phyloP scores from a whole-genome alignment of 352 stramenopile genomes.

The Globisporangium lucens region DNA sequence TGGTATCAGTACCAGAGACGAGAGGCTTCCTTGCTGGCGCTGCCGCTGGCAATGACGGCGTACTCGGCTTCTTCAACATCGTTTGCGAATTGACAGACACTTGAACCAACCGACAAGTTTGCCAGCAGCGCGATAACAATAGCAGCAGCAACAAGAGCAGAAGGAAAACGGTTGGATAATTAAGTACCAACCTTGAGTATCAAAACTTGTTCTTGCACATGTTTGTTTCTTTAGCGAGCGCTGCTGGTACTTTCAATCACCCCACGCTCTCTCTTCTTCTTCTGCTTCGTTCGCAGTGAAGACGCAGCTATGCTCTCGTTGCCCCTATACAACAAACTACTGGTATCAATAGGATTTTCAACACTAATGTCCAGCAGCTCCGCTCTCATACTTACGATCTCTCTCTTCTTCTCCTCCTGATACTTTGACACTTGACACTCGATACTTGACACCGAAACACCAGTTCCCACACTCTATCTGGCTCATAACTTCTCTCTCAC shows the following conservation, averaged over 20 bases:
- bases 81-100: background rate
- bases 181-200: background rate
- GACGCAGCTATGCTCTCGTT: background rate
- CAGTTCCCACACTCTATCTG: background rate
- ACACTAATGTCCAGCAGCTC: background rate
- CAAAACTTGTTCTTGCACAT: background rate
- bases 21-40: background rate
- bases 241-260: background rate
- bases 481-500: background rate
- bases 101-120: too few relatives aligned
- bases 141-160: background rate
- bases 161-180: background rate
- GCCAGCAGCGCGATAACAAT: background rate
- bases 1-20: too few relatives aligned
- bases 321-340: too few relatives aligned
- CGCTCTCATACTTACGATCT: conserved; percentile 5
- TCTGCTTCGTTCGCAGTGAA: background rate
- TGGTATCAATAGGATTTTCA: too few relatives aligned
- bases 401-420: background rate
- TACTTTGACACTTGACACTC: conserved; percentile 1
- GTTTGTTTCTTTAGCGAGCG: background rate
- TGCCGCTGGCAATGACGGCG: background rate
- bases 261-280: background rate
- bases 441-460: background rate
- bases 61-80: conserved; percentile 16